Evolutionary conservation across 108 stramenopile species (phyloP), one percentile per base, ranked within the genome.

Genomic region (Epipyxis sp.): DNA sequence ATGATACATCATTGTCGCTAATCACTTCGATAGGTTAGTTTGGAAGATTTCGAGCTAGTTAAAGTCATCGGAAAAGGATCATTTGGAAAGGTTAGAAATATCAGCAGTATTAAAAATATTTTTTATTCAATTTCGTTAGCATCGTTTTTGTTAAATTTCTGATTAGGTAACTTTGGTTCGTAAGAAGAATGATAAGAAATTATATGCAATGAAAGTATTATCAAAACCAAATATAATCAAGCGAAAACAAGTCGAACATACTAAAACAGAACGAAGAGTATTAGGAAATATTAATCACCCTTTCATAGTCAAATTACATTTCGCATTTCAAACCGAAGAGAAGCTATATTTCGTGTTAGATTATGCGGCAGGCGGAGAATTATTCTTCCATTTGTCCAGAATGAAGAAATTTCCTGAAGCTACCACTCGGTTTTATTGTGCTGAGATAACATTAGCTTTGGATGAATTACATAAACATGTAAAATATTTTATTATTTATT

Each of bases 41-140:
- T 83, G 0, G 76, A 80, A 25, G 86, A 88, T 45, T 88, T 88
- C 43, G 79, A 82, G 13, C 65, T 85, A 29, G 57, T 85, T 37
- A 50, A 65, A 32, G 87, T 87, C 27, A 94, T 99, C 44, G 98
- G 98, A 1, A 93, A 94, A 91, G 98, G 98, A 0, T 93, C 96
- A 0, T 99, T 97, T 86, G 98, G 98, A 34, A 94, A 95, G 76
- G 98, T 99, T n/a, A n/a, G n/a, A n/a, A n/a, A 77, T 98, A 25
- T 95, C 92, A 71, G 94, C 92, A 40, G 71, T 54, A 44, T 59
- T 25, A 44, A 29, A 3, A 46, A 0, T 1, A 29, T 1, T 25
- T 29, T 25, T 2, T 76, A 29, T 59, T 13, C 58, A 6, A 30
- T 69, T 13, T 0, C 59, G 3, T 61, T 6, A 29, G 59, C 6